Evolutionary conservation across 805 yeast species (phyloP).

Genomic region (Scheffersomyces ergatensis): DNA sequence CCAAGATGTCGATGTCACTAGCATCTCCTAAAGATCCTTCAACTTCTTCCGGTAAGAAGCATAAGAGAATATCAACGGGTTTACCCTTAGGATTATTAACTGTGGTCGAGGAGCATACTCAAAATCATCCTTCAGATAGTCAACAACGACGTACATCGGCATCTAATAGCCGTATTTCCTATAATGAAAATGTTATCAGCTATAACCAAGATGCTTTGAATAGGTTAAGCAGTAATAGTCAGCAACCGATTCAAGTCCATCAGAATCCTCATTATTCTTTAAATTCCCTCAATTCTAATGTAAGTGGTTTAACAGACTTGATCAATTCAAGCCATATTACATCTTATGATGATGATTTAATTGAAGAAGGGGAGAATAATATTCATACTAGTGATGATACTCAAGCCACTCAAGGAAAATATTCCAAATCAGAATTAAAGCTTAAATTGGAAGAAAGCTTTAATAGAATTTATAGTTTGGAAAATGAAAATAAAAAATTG

Average conservation of each 20-base stretch:
- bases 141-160: neutral
- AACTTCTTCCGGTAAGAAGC: conserved; percentile 15
- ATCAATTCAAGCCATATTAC: conserved; percentile 47
- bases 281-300: conserved; percentile 49
- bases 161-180: conserved; percentile 9
- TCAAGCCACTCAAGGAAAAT: conserved; percentile 6
- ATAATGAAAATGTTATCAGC: too few species aligned
- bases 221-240: conserved; percentile 25
- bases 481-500: conserved; percentile 23
- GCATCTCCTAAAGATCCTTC: conserved; percentile 8
- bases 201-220: conserved; percentile 37
- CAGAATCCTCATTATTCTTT: conserved; percentile 51
- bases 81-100: conserved; percentile 37
- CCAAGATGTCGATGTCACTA: neutral
- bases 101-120: conserved; percentile 29
- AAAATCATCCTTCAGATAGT: neutral
- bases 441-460: conserved; percentile 37
- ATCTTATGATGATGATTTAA: conserved; percentile 15
- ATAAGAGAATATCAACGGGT: conserved; percentile 34
- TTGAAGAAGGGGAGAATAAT: conserved; percentile 13
- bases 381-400: conserved; percentile 8
- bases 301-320: conserved; percentile 45
- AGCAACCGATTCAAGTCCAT: too few species aligned
- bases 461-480: conserved; percentile 32
- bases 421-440: conserved; percentile 32